These are phyloP conservation scores for Ulmus americana DNA, from an alignment of 331 rosid genomes.

Conservation along the genomic window DNA sequence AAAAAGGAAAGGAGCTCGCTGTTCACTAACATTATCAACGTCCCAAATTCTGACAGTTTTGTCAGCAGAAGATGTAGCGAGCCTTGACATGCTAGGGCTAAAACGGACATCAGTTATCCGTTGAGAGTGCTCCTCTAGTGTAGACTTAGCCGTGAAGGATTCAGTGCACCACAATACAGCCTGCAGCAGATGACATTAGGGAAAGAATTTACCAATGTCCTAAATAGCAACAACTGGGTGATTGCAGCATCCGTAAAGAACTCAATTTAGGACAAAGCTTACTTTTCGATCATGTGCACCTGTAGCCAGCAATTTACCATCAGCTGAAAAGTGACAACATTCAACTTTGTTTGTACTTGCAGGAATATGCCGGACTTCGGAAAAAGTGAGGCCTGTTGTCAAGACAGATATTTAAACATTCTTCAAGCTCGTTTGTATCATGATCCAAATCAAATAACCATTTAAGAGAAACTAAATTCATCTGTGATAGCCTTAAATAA, in stretches of 20 bases:
- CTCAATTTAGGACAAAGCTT: constrained; percentile 17
- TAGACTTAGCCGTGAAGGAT: constrained; percentile 41
- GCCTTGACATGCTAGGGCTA: constrained; percentile 49
- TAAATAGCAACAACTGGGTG: not conserved
- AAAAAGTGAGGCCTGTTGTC: constrained; percentile 38
- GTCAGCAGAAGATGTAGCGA: constrained; percentile 87
- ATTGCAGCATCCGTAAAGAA: constrained; percentile 17
- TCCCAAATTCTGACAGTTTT: constrained; percentile 81
- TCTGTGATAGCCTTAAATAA: not conserved
- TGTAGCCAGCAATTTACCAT: constrained; percentile 78
- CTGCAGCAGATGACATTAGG: constrained; percentile 38
- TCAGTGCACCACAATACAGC: constrained; percentile 73
- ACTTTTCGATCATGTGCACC: constrained; percentile 84
- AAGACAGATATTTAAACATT: constrained; percentile 16
- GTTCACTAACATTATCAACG: constrained; percentile 57
- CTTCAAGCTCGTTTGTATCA: not conserved
- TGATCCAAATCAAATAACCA: not conserved
- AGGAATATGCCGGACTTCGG: constrained; percentile 38
- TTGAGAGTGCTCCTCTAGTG: constrained; percentile 63
- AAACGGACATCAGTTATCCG: constrained; percentile 74
- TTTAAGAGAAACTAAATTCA: not conserved
- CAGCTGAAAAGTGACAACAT: constrained; percentile 79
- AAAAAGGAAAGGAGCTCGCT: not conserved
- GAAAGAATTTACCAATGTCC: constrained; percentile 8
- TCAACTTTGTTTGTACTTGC: constrained; percentile 60